Base-by-base conservation (phyloP, 2,329 filamentous ascomycete genomes). In the Akanthomyces dipterigenus region DNA sequence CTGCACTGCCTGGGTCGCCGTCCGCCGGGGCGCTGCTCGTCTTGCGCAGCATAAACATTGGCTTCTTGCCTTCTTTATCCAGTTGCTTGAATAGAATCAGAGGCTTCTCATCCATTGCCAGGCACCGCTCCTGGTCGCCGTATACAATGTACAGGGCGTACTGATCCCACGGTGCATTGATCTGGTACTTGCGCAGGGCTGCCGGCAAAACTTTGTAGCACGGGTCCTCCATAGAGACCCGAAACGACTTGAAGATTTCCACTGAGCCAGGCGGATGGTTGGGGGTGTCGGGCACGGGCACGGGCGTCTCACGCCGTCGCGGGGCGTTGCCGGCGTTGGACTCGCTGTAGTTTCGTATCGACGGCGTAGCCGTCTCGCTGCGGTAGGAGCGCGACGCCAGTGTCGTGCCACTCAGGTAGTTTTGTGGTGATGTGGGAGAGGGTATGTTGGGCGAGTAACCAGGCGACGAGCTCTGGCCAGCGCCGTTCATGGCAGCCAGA, bases 211-310 rank as follows among this genome's bases (percentile, higher is more conserved):
- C 95, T 73, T 97, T 97, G 78, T 96, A 90, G 77, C 95, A 99
- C 3, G 95, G 95, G 70, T 99, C 95, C 67, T 99, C 95, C 84
- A 98, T 96, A 72, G 90, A 95, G 64, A 99, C 95, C 43, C 93
- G 88, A 83, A 99, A 99, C 1, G 91, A 96, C 74, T 99, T 99
- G 86, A 98, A 98, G 63, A 99, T 97, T 75, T 99, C 95, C 63
- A 97, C 93, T 1, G 84, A 85, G 14, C 82, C 78, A 63, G 82
- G 82, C 69, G 78, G 80, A 28, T 78, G 75, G 62, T 78, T 80
- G 0, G 84, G 82, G 1, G 84, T 86, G 64, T 88, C 84, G 22
- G 85, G 85, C 2, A 82, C 84, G 22, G 85, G 85, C 2, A 82
- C 83, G 0, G 85, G 85, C 1, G 84, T 87, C 70, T 85, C 84